Base-by-base conservation (phyloP, 352 stramenopile species). In the Thraustochytrium sp. region DNA sequence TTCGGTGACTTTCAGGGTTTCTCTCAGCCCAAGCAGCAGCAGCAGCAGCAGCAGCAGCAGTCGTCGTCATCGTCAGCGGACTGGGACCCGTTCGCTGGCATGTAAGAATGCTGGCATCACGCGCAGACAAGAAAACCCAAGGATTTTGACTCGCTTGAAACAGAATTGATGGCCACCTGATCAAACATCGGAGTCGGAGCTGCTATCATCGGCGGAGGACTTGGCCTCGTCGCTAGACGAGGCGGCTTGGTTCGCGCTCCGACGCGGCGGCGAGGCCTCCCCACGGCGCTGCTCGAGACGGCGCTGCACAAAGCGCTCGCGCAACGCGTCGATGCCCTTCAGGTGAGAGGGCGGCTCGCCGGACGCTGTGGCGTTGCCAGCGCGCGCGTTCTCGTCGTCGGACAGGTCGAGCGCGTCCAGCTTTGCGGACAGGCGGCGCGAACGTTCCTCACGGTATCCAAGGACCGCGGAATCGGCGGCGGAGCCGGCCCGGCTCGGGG, bases 41-140 rank as follows among this genome's bases (percentile, higher is more conserved):
- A 42, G 23, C 68, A 68, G 34, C 42, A 40, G 49, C 68, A 80
- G 68, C 48, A 76, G 64, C 64, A 37, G 29, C 68, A 80, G 54
- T 75, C 62, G 11, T 75, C 62, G 44, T 75, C 62, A 13, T 75
- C 62, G 11, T 8, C 5, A n/a, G 37, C 26, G 9, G 62, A 75
- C 1, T 26, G 44, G 2, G 48, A 29, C 44, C 53, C 11, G 31
- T 75, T 54, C 21, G 54, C 34, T n/a, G n/a, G n/a, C n/a, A n/a
- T n/a, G n/a, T n/a, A n/a, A n/a, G n/a, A n/a, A n/a, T n/a, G n/a
- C n/a, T n/a, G n/a, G n/a, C n/a, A n/a, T n/a, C n/a, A n/a, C n/a
- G n/a, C n/a, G n/a, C n/a, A n/a, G n/a, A n/a, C n/a, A n/a, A n/a
- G n/a, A n/a, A n/a, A n/a, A n/a, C n/a, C n/a, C n/a, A n/a, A n/a